Percentiles rank a stretch among this genome's conserved stretches.
phyloP scores from a whole-genome alignment of 2,329 filamentous ascomycete species.

The Colletotrichum chrysophilum region DNA sequence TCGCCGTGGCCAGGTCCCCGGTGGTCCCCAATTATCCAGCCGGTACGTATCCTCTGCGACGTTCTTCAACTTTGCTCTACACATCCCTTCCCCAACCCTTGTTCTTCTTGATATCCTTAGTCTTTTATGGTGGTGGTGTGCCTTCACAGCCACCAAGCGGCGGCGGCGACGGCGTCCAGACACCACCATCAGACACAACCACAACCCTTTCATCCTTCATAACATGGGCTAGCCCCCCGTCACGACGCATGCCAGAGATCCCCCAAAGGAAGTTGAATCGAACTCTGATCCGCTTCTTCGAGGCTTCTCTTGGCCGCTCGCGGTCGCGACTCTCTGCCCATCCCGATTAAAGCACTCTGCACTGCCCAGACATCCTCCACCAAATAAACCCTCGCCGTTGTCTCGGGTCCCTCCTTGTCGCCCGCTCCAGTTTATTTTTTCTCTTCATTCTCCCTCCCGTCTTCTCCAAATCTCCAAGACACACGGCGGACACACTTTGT shows the following conservation, averaged over 20 bases:
- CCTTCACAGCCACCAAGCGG: neutral
- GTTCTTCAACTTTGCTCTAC: neutral
- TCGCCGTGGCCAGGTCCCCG: neutral
- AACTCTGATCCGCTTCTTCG: conserved; percentile 5
- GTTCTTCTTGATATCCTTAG: neutral
- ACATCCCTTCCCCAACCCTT: neutral
- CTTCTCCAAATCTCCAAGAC: neutral
- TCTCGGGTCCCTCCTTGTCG: conserved; percentile 15
- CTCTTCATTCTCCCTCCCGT: neutral
- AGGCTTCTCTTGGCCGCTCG: conserved; percentile 1
- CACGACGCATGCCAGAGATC: neutral
- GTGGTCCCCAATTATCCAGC: neutral
- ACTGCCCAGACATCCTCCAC: neutral
- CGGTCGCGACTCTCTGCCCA: neutral
- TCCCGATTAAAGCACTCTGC: neutral
- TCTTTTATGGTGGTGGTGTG: neutral
- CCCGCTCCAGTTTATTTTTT: neutral
- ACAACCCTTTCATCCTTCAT: neutral
- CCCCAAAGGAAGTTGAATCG: neutral
- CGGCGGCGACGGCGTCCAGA: neutral
- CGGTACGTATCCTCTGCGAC: conserved; percentile 7
- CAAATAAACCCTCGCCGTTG: conserved; percentile 16
- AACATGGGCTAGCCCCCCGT: neutral
- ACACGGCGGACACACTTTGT: neutral
- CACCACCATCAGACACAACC: conserved; percentile 1